These are phyloP conservation scores for Fusarium nanum DNA, from an alignment of 2,329 filamentous ascomycete species.

Conservation along the genomic window DNA sequence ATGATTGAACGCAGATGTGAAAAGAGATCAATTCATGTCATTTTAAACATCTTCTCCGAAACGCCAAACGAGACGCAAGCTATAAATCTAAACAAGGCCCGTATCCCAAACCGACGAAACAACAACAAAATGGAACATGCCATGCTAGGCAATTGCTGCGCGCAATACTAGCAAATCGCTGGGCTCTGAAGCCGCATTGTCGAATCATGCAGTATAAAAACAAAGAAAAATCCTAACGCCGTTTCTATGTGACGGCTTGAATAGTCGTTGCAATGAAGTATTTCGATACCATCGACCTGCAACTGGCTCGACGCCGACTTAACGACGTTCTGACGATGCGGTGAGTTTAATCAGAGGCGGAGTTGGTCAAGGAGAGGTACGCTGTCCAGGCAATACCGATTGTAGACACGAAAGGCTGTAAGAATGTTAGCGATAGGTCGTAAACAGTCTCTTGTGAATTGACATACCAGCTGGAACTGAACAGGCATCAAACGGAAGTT, in stretches of 20 bases:
- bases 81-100: slow-evolving; percentile 13
- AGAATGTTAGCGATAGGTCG: slow-evolving; percentile 11
- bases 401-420: slow-evolving; percentile 92
- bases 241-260: slow-evolving; percentile 6
- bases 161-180: background rate
- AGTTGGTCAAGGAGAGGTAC: slow-evolving; percentile 92
- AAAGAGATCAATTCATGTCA: background rate
- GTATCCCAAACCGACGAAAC: background rate
- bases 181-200: background rate
- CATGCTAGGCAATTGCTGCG: background rate
- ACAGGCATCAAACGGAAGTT: slow-evolving; percentile 97
- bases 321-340: background rate
- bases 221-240: slow-evolving; percentile 13
- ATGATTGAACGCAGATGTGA: rapidly evolving
- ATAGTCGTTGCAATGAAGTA: background rate
- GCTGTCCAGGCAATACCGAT: slow-evolving; percentile 98
- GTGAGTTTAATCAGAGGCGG: slow-evolving; percentile 71
- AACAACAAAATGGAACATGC: background rate
- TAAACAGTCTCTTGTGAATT: rapidly evolving
- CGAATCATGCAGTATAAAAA: slow-evolving; percentile 3
- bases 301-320: background rate
- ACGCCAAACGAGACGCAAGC: slow-evolving; percentile 24
- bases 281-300: slow-evolving; percentile 1
- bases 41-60: slow-evolving; percentile 12
- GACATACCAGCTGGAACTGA: slow-evolving; percentile 92